A percentile compares a stretch with the other conserved stretches of the same genome.
Conservation (phyloP, 2,329 filamentous ascomycete genomes). For the Diaporthe batatas region DNA sequence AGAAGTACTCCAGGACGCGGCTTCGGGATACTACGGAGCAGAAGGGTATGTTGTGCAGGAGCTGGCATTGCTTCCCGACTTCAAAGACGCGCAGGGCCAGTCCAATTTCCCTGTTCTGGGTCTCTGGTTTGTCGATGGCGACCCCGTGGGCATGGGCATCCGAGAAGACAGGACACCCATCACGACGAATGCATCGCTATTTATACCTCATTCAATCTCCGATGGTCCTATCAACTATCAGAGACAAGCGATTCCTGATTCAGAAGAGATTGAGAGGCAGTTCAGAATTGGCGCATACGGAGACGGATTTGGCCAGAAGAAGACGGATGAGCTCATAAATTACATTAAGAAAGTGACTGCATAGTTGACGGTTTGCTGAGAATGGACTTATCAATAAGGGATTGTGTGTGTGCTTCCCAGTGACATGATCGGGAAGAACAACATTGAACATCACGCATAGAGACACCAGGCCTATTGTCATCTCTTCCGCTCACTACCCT, state of each 20-base stretch:
- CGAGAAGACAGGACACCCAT: slow-evolving; percentile 17
- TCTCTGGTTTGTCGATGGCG: slow-evolving; percentile 37
- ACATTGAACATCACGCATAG: too few relatives aligned
- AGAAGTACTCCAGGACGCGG: background rate
- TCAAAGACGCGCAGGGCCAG: slow-evolving; percentile 5
- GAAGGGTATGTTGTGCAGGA: slow-evolving; percentile 15
- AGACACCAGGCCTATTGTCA: too few relatives aligned
- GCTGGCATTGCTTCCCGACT: slow-evolving; percentile 18
- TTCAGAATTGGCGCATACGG: background rate
- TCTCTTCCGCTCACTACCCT: too few relatives aligned
- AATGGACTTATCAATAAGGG: background rate
- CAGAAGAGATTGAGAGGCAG: background rate
- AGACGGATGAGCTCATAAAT: background rate
- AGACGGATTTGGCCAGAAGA: background rate
- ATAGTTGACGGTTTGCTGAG: background rate
- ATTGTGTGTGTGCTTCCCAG: background rate
- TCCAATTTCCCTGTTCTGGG: slow-evolving; percentile 31
- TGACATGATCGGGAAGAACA: too few relatives aligned
- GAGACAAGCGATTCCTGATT: background rate
- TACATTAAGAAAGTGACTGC: background rate
- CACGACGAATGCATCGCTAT: background rate
- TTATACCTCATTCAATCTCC: slow-evolving; percentile 5
- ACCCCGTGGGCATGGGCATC: slow-evolving; percentile 38
- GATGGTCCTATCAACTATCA: slow-evolving; percentile 11
- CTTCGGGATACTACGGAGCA: background rate